These are phyloP conservation scores for Cucurbitaria berberidis DNA, from an alignment of 2,329 filamentous ascomycete species.

Conservation along the genomic window DNA sequence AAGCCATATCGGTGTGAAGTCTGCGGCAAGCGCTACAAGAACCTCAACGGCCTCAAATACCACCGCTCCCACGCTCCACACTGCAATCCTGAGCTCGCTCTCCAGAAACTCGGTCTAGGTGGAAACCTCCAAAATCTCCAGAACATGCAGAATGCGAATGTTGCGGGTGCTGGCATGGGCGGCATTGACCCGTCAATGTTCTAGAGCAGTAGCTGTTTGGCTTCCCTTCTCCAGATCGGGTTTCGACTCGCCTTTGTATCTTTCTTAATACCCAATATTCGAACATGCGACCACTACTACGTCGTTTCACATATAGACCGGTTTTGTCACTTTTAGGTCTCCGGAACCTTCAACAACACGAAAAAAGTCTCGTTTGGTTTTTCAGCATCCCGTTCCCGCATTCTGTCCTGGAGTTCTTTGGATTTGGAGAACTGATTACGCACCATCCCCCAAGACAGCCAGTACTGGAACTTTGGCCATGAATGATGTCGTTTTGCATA, in stretches of 20 bases:
- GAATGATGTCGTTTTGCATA: slow-evolving; percentile 15
- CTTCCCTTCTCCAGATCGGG: slow-evolving; percentile 8
- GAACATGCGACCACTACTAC: slow-evolving; percentile 23
- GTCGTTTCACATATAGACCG: slow-evolving; percentile 28
- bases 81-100: slow-evolving; percentile 82
- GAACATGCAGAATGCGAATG: slow-evolving; percentile 53
- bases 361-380: slow-evolving; percentile 31
- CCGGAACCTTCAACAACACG: slow-evolving; percentile 11
- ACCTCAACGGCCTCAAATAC: slow-evolving; percentile 97
- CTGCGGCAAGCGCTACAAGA: slow-evolving; percentile 99
- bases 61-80: slow-evolving; percentile 75
- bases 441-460: slow-evolving; percentile 23
- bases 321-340: slow-evolving; percentile 4
- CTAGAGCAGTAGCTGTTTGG: slow-evolving; percentile 21
- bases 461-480: slow-evolving; percentile 27
- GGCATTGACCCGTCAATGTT: slow-evolving; percentile 63
- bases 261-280: slow-evolving; percentile 31
- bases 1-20: slow-evolving; percentile 98
- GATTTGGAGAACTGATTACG: slow-evolving; percentile 14
- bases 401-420: slow-evolving; percentile 31
- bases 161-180: slow-evolving; percentile 60
- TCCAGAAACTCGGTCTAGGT: slow-evolving; percentile 51
- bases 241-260: slow-evolving; percentile 15
- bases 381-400: slow-evolving; percentile 27
- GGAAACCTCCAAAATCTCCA: slow-evolving; percentile 50